Evolutionary conservation across 192 early-diverging fungal genomes (phyloP).

Genomic region (Chytriomyces confervae): DNA sequence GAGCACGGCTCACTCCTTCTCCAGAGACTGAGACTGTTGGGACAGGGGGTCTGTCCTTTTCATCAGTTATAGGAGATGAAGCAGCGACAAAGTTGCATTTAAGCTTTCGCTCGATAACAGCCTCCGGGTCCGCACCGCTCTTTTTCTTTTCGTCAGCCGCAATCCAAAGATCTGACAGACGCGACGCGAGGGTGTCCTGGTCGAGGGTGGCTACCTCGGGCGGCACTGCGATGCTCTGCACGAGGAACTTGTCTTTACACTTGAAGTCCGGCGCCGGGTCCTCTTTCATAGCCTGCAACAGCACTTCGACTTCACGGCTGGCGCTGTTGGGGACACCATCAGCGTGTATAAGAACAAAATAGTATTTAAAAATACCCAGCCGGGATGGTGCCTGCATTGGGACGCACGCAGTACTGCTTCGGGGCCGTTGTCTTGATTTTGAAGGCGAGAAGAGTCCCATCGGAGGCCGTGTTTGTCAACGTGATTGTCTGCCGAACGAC

Average conservation of each 20-base stretch:
- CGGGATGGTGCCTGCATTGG: conserved; percentile 84
- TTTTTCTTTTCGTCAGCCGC: conserved; percentile 55
- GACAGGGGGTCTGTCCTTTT: background rate
- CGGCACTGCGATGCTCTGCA: conserved; percentile 78
- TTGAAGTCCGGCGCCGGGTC: conserved; percentile 79
- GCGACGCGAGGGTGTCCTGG: conserved; percentile 54
- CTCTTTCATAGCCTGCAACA: conserved; percentile 87
- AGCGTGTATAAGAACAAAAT: background rate
- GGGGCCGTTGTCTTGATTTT: conserved; percentile 99
- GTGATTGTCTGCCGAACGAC: conserved; percentile 46
- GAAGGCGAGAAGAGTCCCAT: conserved; percentile 76
- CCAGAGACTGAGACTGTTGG: conserved; percentile 14
- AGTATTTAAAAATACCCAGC: conserved; percentile 43
- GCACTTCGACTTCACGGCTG: conserved; percentile 78
- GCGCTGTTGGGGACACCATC: conserved; percentile 29
- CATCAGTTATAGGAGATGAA: background rate
- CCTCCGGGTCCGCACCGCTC: conserved; percentile 30
- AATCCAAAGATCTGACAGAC: conserved; percentile 53
- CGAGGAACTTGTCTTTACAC: conserved; percentile 97
- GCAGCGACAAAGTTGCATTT: conserved; percentile 41
- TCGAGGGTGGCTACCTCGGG: conserved; percentile 68
- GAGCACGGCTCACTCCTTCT: background rate
- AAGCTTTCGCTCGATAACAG: conserved; percentile 56
- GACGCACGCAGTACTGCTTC: conserved; percentile 94
- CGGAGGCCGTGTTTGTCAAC: conserved; percentile 50